Evolutionary conservation across 1,284 basidiomycete species (phyloP).

Genomic region (Moniliophthora roreri): DNA sequence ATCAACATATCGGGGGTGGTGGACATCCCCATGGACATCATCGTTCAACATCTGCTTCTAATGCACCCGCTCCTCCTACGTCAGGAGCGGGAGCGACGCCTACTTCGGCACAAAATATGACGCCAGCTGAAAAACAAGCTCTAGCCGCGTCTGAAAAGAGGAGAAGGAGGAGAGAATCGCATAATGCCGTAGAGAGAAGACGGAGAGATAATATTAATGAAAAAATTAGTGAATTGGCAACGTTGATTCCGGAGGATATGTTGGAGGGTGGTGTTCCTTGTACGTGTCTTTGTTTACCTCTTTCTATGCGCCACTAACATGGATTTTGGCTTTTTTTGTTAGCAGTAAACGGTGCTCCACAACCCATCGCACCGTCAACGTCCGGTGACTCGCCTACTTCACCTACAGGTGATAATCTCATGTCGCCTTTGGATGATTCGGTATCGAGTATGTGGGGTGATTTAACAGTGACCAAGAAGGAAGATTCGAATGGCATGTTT

Average conservation of each 20-base stretch:
- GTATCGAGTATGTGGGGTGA: background rate
- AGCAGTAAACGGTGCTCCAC: background rate
- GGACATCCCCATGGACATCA: constrained; percentile 1
- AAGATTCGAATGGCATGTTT: background rate
- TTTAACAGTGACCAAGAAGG: background rate
- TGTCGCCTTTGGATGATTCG: background rate
- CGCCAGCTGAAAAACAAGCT: constrained; percentile 41
- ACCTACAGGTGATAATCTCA: background rate
- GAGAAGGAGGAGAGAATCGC: constrained; percentile 76
- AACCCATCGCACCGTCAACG: background rate
- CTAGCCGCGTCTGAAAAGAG: constrained; percentile 73
- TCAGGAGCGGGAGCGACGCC: background rate
- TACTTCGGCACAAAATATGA: constrained; percentile 1
- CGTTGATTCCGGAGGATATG: constrained; percentile 82
- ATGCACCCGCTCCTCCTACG: background rate
- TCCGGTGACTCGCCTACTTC: constrained; percentile 7
- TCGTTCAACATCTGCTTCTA: background rate
- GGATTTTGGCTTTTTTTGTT: background rate
- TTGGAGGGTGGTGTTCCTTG: constrained; percentile 49
- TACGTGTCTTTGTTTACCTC: constrained; percentile 19
- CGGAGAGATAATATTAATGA: constrained; percentile 93
- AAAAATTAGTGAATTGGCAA: constrained; percentile 87
- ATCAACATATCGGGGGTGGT: background rate
- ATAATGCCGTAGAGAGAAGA: constrained; percentile 89
- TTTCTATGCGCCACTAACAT: constrained; percentile 14